A percentile compares a stretch with the other conserved stretches of the same genome.
Evolutionary conservation across 257 asterid species (phyloP).

Genomic region (Solanum chaucha): DNA sequence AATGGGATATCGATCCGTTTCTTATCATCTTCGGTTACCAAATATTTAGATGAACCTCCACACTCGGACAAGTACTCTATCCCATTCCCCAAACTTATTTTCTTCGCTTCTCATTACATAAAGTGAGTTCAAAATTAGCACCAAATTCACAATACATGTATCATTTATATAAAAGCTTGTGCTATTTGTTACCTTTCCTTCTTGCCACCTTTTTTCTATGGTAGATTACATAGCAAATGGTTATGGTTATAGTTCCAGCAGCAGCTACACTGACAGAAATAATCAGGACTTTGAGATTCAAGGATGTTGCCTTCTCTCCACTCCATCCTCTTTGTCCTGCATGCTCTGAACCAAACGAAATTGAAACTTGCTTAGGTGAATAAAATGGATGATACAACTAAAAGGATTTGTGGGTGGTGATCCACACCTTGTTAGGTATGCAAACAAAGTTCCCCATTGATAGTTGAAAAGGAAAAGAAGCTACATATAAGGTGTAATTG

Average conservation of each 20-base stretch:
- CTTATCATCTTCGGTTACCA: not conserved
- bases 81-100: not conserved
- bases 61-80: not conserved
- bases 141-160: not conserved
- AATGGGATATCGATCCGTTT: not conserved
- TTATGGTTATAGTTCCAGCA: not conserved
- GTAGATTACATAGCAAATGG: not conserved
- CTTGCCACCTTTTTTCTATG: not conserved
- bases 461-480: not conserved
- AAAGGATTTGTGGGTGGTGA: not conserved
- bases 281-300: not conserved
- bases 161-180: not conserved
- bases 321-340: not conserved
- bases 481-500: not conserved
- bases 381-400: not conserved
- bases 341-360: not conserved
- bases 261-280: not conserved
- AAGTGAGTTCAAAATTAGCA: not conserved
- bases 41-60: not conserved
- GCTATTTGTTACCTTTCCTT: not conserved
- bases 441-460: not conserved
- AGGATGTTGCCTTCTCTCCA: not conserved
- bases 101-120: not conserved
- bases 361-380: not conserved
- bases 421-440: not conserved